Conservation (phyloP, 2,329 filamentous ascomycete species). For the Cucurbitaria berberidis region DNA sequence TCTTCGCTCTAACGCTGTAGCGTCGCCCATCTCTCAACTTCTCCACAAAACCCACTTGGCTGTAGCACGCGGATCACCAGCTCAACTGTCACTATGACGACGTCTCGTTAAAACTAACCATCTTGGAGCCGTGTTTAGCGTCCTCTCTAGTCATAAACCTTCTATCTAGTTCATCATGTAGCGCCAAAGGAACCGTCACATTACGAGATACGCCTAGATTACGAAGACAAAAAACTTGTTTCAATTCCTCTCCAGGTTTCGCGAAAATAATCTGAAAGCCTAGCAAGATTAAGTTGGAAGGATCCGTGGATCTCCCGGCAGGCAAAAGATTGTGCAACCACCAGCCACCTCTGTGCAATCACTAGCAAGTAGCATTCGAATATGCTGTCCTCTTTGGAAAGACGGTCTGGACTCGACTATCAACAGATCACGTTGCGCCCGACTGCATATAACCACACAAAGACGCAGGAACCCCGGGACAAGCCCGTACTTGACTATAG, state of each 20-base stretch:
- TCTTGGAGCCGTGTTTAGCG: neutral
- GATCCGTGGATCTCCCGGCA: too few relatives aligned
- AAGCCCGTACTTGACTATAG: too few relatives aligned
- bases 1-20: neutral
- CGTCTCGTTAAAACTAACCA: neutral
- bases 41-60: constrained; percentile 2
- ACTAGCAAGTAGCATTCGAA: constrained; percentile 2
- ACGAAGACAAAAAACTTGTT: too few relatives aligned
- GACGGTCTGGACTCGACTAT: neutral
- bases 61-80: neutral
- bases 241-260: neutral
- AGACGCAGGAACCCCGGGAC: neutral
- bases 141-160: neutral
- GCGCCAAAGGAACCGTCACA: neutral
- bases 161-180: neutral
- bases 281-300: too few relatives aligned
- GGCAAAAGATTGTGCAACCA: too few relatives aligned
- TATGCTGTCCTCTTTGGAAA: neutral
- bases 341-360: constrained; percentile 7
- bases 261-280: neutral
- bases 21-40: neutral
- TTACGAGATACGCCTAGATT: neutral
- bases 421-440: neutral
- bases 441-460: neutral
- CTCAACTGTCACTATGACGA: constrained; percentile 3